phyloP scores from a whole-genome alignment of 805 yeast species.

The Komagataella pastoris region DNA sequence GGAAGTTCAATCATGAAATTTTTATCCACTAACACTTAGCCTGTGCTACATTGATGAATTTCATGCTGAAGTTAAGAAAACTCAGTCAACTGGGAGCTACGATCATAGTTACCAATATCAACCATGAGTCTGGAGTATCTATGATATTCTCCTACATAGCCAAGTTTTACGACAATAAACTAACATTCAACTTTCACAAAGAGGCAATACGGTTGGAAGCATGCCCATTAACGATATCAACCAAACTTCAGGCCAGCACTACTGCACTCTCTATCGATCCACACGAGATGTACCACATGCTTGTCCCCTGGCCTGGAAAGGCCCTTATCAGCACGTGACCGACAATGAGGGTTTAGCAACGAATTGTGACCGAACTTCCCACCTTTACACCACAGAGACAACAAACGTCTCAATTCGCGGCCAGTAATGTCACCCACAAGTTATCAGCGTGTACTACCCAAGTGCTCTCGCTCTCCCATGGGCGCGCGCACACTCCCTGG shows the following conservation, averaged over 20 bases:
- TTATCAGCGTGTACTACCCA: background rate
- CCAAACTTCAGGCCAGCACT: background rate
- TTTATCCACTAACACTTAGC: background rate
- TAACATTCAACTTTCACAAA: background rate
- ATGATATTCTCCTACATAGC: background rate
- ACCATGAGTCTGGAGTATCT: background rate
- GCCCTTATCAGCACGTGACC: background rate
- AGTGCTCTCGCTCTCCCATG: background rate
- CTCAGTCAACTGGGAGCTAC: background rate
- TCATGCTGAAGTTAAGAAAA: background rate
- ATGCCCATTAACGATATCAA: background rate
- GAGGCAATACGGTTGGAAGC: background rate
- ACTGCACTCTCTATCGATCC: background rate
- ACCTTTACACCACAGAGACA: background rate
- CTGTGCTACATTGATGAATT: background rate
- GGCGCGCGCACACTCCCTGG: constrained; percentile 23
- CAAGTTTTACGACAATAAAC: background rate
- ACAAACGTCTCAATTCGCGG: background rate
- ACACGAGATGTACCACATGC: background rate
- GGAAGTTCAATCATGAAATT: no score
- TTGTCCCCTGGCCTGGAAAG: background rate
- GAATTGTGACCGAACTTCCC: background rate
- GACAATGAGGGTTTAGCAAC: background rate
- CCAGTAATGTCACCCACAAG: background rate
- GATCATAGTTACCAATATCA: background rate